Evolutionary conservation across 306 rosid species (phyloP), one percentile per base, ranked within the genome.

Genomic region (Oxytropis ochrocephala): DNA sequence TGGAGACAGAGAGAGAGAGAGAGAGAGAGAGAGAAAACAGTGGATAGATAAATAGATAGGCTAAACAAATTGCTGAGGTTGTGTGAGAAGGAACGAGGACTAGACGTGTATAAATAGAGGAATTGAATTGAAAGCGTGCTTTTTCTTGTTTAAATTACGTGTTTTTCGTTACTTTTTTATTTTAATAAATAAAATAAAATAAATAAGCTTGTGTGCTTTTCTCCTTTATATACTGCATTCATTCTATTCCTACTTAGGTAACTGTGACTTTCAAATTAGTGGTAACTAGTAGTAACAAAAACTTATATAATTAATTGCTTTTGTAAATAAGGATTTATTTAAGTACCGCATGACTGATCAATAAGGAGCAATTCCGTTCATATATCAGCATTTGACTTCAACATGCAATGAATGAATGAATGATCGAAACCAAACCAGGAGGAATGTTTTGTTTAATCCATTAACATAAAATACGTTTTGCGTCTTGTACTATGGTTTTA

Each of bases 51-150:
- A 9, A 27, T 2, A 0, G 49, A 47, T 32, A 17, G 27, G 43
- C 3, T 14, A 43, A 8, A 16, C 3, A 16, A 30, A 29, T 64
- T 54, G 44, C 29, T 39, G 78, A 50, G 63, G 12, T 3, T 60
- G 53, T 36, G 77, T n/a, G 76, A 52, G 79, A 21, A 71, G 54
- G 78, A 42, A 38, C 30, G 48, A 36, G 33, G 13, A 7, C 6
- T n/a, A 10, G 3, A 53, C 17, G 63, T 33, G 82, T 73, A 63
- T 81, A 81, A 76, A 81, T 77, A 77, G 79, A 61, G 38, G 47
- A 8, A 10, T 55, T 72, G 41, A 50, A 75, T 10, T 63, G 8
- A 32, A 32, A 70, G 24, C 54, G 14, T 75, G 51, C 48, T 42
- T 19, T 27, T 62, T 39, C 7, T 12, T 9, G 12, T 13, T 57